Base-by-base conservation (phyloP, 441 rosid species). In the Arabidopsis hybrid region DNA sequence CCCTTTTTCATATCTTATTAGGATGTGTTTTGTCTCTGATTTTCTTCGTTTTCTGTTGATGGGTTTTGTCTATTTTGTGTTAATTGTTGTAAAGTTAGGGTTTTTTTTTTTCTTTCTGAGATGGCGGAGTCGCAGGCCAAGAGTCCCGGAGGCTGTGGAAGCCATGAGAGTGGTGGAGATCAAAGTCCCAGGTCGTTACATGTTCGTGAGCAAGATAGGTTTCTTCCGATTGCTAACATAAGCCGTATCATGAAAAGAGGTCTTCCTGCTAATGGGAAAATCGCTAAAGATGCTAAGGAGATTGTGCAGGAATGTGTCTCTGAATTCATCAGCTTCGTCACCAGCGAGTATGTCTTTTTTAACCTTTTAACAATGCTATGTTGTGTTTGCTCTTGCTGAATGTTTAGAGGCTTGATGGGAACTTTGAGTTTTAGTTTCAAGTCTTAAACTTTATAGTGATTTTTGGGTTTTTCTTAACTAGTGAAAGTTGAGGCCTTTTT, bases 291-390 rank as follows among this genome's bases (percentile, higher is more conserved):
- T 40, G 93, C 98, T 16, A 95, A 95, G 74, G 99, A 95, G 83
- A 92, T 88, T 68, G 88, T 95, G 13, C 98, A 95, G 84, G 99
- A 95, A 69, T 95, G 99, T 76, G 96, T 95, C 50, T 93, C 98
- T 35, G 98, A 95, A 81, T 95, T 95, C 78, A 95, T 95, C 81
- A 90, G 98, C 85, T 95, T 93, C 86, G 71, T 95, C 82, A 95
- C 99, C 63, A 91, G 97, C 97, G 99, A 95, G 99, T 95, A 79
- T 40, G 78, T 0, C 26, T 38, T 62, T 29, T 0, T 21, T 21
- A 21, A 14, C 7, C 11, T 32, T 68, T 8, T 11, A n/a, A 21
- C n/a, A 10, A 55, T 61, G 42, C 50, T 26, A 21, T 61, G 35
- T 8, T 13, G 5, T 57, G 21, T 34, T 3, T 58, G 29, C 62